These are phyloP conservation scores for Dothidotthia symphoricarpi DNA, from an alignment of 2,329 filamentous ascomycete genomes.

Conservation along the genomic window DNA sequence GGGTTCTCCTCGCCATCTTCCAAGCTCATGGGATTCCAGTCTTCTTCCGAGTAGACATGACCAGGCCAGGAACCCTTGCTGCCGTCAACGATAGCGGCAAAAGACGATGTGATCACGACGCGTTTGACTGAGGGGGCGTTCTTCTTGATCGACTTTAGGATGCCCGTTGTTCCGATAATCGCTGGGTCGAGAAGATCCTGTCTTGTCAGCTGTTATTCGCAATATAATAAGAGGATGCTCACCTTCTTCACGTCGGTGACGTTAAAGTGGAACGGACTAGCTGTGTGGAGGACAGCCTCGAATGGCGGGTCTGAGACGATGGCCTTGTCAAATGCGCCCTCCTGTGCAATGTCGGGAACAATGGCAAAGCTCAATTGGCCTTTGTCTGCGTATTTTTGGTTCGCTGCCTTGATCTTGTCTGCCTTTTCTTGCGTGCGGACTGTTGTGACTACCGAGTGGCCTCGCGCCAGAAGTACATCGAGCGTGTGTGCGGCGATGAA, in stretches of 20 bases:
- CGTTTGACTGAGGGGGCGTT: conserved; percentile 66
- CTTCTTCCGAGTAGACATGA: conserved; percentile 53
- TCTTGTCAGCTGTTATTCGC: conserved; percentile 3
- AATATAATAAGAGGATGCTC: conserved; percentile 9
- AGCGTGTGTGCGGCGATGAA: conserved; percentile 67
- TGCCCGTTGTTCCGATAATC: conserved; percentile 62
- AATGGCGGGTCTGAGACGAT: conserved; percentile 64
- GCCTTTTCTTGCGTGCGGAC: conserved; percentile 63
- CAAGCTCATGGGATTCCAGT: conserved; percentile 59
- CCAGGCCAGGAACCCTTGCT: conserved; percentile 52
- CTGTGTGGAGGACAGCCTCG: conserved; percentile 59
- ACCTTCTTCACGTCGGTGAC: conserved; percentile 68
- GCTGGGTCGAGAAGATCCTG: conserved; percentile 59
- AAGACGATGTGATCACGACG: conserved; percentile 69
- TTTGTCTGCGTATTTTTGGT: conserved; percentile 50
- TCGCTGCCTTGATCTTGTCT: conserved; percentile 57
- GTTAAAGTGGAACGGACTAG: conserved; percentile 67
- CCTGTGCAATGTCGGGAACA: conserved; percentile 69
- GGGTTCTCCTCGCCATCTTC: conserved; percentile 50
- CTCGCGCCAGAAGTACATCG: conserved; percentile 56
- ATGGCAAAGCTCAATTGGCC: conserved; percentile 63
- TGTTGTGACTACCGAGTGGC: conserved; percentile 62
- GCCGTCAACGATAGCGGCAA: conserved; percentile 62
- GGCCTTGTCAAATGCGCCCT: conserved; percentile 64
- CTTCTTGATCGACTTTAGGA: conserved; percentile 61